Percentiles rank a stretch among this genome's conserved stretches.
Evolutionary conservation across 2,329 filamentous ascomycete species (phyloP).

Genomic region (Zymoseptoria ardabiliae): DNA sequence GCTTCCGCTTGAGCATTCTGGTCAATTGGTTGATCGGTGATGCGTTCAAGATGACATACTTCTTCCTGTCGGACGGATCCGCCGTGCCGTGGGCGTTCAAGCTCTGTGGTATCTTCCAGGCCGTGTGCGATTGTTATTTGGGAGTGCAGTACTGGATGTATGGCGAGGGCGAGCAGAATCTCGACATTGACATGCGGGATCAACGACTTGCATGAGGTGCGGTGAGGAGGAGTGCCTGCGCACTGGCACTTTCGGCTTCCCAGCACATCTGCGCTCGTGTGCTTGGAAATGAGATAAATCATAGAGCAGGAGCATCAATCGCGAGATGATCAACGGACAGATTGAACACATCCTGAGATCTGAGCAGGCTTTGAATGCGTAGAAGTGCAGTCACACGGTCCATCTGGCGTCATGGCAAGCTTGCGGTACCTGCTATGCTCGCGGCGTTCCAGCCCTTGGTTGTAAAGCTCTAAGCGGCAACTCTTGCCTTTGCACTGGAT

Average conservation of each 20-base stretch:
- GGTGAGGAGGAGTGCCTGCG: neutral
- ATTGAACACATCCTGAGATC: neutral
- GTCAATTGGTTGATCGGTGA: constrained; percentile 74
- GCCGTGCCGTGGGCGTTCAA: constrained; percentile 68
- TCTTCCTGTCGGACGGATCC: constrained; percentile 66
- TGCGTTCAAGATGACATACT: constrained; percentile 69
- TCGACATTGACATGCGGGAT: constrained; percentile 19
- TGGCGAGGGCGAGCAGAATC: constrained; percentile 40
- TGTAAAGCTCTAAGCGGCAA: neutral
- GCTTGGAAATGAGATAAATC: neutral
- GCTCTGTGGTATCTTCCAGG: constrained; percentile 74
- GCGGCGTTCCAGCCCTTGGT: neutral
- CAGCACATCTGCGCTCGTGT: neutral
- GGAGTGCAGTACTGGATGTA: constrained; percentile 69
- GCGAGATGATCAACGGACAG: neutral
- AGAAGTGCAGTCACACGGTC: neutral
- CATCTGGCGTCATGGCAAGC: neutral
- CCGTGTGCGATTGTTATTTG: constrained; percentile 65
- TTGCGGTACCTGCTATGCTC: neutral
- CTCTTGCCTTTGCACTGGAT: neutral
- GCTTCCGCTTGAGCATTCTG: constrained; percentile 69
- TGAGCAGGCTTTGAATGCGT: neutral
- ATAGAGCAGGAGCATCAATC: neutral
- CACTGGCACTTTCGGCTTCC: neutral
- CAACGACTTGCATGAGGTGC: constrained; percentile 19